phyloP scores from a whole-genome alignment of 208 protist species.

The Crithidia fasciculata region DNA sequence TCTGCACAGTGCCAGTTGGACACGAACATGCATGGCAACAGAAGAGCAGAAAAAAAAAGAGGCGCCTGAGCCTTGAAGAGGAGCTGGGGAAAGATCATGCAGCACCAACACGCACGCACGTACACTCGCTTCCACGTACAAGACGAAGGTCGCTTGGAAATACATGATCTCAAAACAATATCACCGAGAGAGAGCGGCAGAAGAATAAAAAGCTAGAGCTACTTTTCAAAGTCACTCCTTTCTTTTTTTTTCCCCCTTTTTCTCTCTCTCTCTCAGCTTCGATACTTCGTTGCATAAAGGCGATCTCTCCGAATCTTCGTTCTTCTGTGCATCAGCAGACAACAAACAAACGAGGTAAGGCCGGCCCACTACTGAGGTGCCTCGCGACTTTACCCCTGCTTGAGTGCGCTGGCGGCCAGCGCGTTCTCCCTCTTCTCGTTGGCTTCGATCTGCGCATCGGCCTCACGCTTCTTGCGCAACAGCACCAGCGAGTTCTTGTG shows the following conservation, averaged over 20 bases:
- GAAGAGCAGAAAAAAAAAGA: neutral
- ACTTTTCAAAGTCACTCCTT: neutral
- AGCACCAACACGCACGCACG: no score
- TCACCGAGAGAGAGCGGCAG: neutral
- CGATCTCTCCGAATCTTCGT: no score
- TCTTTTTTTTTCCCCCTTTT: no score
- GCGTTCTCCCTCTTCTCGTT: neutral
- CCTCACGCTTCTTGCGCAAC: constrained; percentile 2
- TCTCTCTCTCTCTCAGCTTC: no score
- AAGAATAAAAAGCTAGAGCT: neutral
- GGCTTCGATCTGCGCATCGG: neutral
- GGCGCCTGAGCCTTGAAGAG: neutral
- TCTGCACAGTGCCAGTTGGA: neutral
- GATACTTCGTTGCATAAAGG: no score
- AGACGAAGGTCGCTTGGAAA: neutral
- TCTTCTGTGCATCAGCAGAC: no score
- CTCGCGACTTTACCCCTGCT: neutral
- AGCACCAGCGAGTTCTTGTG: constrained; percentile 30
- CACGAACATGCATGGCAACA: neutral
- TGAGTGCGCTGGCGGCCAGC: neutral
- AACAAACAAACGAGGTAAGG: no score
- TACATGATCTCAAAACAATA: neutral
- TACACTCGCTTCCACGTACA: neutral
- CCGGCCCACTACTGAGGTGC: no score
- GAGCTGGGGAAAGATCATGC: neutral